Conservation (phyloP, 768 basidiomycete genomes). For the Xanthoconium purpureum region DNA sequence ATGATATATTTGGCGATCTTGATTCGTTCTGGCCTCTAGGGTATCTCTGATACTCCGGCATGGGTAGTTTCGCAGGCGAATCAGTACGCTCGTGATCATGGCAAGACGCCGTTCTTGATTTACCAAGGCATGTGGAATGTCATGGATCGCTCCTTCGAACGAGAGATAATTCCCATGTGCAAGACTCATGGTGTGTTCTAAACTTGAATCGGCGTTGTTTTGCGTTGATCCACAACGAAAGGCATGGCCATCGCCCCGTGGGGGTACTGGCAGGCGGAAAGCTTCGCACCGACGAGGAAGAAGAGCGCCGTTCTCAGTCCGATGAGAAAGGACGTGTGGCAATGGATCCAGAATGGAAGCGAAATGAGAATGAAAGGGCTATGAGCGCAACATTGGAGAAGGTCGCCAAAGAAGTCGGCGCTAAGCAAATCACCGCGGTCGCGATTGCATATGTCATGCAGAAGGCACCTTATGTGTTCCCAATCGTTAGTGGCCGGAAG, state of each 20-base stretch:
- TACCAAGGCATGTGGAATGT: constrained; percentile 51
- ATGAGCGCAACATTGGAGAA: constrained; percentile 38
- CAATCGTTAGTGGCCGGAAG: constrained; percentile 43
- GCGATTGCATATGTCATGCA: constrained; percentile 46
- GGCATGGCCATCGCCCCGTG: constrained; percentile 37
- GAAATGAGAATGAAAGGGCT: constrained; percentile 33
- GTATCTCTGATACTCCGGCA: constrained; percentile 45
- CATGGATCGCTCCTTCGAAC: constrained; percentile 46
- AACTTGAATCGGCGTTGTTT: neutral
- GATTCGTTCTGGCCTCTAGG: constrained; percentile 19
- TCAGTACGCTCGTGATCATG: constrained; percentile 48
- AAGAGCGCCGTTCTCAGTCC: constrained; percentile 21
- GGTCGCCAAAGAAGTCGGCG: constrained; percentile 39
- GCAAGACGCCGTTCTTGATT: constrained; percentile 48
- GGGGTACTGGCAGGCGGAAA: constrained; percentile 32
- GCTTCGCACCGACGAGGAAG: constrained; percentile 32
- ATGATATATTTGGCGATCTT: neutral
- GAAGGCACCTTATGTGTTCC: constrained; percentile 45
- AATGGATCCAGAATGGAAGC: constrained; percentile 30
- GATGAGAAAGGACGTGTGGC: constrained; percentile 40
- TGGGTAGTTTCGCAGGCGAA: constrained; percentile 50
- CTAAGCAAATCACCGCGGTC: constrained; percentile 34
- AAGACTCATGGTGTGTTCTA: constrained; percentile 30
- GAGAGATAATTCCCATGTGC: constrained; percentile 47
- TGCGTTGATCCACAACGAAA: neutral